Conservation (phyloP, 2,329 filamentous ascomycete species). For the Xylariaceae sp. region DNA sequence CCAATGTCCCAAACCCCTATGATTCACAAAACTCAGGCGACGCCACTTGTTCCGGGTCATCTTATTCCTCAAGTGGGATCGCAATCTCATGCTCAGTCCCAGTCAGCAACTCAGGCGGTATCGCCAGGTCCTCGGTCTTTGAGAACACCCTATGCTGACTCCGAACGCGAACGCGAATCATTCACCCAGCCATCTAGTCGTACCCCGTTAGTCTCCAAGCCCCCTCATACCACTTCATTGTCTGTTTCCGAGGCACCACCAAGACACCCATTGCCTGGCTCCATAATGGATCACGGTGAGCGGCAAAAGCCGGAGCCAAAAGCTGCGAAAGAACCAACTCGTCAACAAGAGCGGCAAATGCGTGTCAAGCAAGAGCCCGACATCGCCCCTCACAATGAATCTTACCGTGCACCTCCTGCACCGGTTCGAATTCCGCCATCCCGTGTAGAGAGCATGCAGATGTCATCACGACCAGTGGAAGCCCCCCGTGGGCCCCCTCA, state of each 20-base stretch:
- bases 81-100: slow-evolving; percentile 37
- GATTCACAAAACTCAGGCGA: slow-evolving; percentile 27
- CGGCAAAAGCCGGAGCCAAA: slow-evolving; percentile 32
- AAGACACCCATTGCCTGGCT: slow-evolving; percentile 31
- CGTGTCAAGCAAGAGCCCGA: slow-evolving; percentile 50
- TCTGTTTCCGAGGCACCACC: slow-evolving; percentile 27
- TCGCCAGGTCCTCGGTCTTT: slow-evolving; percentile 42
- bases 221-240: slow-evolving; percentile 25
- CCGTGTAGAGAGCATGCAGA: slow-evolving; percentile 38
- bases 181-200: slow-evolving; percentile 31
- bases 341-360: slow-evolving; percentile 29
- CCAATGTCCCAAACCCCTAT: slow-evolving; percentile 29
- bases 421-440: slow-evolving; percentile 37
- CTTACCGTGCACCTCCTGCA: slow-evolving; percentile 37
- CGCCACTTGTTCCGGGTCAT: slow-evolving; percentile 26
- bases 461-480: slow-evolving; percentile 41
- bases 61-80: slow-evolving; percentile 26
- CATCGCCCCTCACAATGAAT: slow-evolving; percentile 41
- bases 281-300: slow-evolving; percentile 30
- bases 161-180: slow-evolving; percentile 39
- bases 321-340: slow-evolving; percentile 30
- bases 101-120: slow-evolving; percentile 40
- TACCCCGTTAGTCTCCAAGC: slow-evolving; percentile 29
- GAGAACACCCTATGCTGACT: slow-evolving; percentile 44
- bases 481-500: slow-evolving; percentile 37